A percentile compares a stretch with the other conserved stretches of the same genome.
Conservation (phyloP, 192 early-diverging fungal species). For the Backusella westeae region DNA sequence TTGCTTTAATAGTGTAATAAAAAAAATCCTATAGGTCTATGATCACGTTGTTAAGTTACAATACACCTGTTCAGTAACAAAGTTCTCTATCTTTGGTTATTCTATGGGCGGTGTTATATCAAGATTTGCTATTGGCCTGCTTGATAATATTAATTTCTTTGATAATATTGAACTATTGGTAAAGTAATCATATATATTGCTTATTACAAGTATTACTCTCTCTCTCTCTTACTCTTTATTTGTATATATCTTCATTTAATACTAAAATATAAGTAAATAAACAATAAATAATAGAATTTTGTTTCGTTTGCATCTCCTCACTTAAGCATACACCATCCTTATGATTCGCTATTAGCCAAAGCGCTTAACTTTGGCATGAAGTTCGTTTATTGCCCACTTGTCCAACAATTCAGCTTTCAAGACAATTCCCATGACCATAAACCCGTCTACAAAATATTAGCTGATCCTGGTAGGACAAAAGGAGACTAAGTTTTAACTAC, state of each 20-base stretch:
- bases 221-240: neutral
- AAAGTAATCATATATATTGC: neutral
- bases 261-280: slow-evolving; percentile 1
- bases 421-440: neutral
- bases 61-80: neutral
- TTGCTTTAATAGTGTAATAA: neutral
- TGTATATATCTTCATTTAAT: neutral
- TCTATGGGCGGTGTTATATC: neutral
- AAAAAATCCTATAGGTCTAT: neutral
- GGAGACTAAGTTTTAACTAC: neutral
- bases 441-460: neutral
- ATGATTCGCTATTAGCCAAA: neutral
- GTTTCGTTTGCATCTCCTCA: slow-evolving; percentile 1
- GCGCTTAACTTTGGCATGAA: neutral
- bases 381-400: neutral
- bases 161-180: neutral
- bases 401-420: neutral
- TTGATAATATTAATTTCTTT: neutral
- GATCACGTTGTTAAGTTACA: neutral
- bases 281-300: neutral
- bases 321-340: neutral
- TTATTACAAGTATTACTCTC: neutral
- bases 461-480: neutral
- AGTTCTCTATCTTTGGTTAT: neutral
- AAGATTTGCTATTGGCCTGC: neutral